These are phyloP conservation scores for Eucalyptus erythrocorys DNA, from an alignment of 345 rosid species.

Conservation along the genomic window DNA sequence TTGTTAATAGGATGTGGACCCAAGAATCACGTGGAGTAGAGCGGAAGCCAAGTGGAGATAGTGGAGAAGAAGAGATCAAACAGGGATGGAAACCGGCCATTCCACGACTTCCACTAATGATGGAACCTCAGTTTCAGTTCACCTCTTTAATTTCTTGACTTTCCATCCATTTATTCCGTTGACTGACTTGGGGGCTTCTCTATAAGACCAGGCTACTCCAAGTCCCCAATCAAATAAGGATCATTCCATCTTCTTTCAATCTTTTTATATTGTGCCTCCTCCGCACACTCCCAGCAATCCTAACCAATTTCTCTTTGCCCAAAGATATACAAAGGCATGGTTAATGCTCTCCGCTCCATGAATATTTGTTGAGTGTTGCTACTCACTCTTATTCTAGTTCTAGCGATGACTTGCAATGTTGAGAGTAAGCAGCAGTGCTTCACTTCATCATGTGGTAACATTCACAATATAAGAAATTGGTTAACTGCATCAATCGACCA, in stretches of 20 bases:
- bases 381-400: background rate
- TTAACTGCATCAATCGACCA: fast-evolving
- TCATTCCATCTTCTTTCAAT: background rate
- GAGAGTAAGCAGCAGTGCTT: fast-evolving
- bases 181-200: background rate
- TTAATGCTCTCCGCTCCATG: background rate
- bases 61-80: background rate
- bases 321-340: background rate
- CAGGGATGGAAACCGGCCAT: background rate
- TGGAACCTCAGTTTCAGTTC: fast-evolving
- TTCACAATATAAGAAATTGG: background rate
- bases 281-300: background rate
- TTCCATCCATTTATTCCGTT: background rate
- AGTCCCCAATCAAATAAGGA: background rate
- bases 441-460: background rate
- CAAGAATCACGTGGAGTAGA: background rate
- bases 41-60: no score
- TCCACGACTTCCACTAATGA: background rate
- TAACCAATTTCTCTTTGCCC: background rate
- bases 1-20: background rate
- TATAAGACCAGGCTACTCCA: background rate
- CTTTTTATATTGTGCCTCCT: background rate
- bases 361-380: fast-evolving
- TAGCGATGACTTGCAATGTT: fast-evolving
- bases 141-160: background rate